Evolutionary conservation across 192 early-diverging fungal species (phyloP), one percentile per base, ranked within the genome.

Genomic region (Podila epicladia): DNA sequence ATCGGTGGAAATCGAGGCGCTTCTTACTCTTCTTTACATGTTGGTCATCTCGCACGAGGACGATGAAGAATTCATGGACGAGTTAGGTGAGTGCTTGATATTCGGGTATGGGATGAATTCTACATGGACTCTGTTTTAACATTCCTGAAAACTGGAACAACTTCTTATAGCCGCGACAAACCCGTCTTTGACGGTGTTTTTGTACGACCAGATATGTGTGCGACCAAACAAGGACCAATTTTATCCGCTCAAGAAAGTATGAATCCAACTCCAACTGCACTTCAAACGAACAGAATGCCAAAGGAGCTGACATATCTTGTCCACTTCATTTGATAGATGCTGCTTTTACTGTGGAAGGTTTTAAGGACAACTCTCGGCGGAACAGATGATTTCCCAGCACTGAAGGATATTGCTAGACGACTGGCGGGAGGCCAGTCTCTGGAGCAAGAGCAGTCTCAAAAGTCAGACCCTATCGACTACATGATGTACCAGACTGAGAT

Each of bases 311-410:
- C 2, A 33, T 19, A 5, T 0, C 9, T 15, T 12, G 6, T 53
- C n/a, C 12, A 26, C 6, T 28, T 48, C 11, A 28, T 49, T 55
- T 20, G 5, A 11, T 57, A 94, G 90, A 79, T 95, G 38, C 65
- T 93, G 9, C 71, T 94, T 4, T 69, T 94, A 32, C 77, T 93
- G 0, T 94, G 91, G 91, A 94, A 94, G 82, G 85, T 90, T 17
- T 61, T 95, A 22, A 61, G 91, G 24, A 69, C 82, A 17, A 90
- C 88, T 32, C 63, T 93, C 17, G 94, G 94, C 11, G 86, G 84
- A 35, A 62, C 84, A 28, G 77, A 87, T 17, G 75, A 85, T 20
- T 82, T 94, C 20, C 73, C 65, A 11, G 58, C 65, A 38, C 72
- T 92, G 33, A 92, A 90, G 63, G 72, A 79, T 37, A 73, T 72